Base-by-base conservation (phyloP, 805 yeast genomes). In the Zygosaccharomyces rouxii region DNA sequence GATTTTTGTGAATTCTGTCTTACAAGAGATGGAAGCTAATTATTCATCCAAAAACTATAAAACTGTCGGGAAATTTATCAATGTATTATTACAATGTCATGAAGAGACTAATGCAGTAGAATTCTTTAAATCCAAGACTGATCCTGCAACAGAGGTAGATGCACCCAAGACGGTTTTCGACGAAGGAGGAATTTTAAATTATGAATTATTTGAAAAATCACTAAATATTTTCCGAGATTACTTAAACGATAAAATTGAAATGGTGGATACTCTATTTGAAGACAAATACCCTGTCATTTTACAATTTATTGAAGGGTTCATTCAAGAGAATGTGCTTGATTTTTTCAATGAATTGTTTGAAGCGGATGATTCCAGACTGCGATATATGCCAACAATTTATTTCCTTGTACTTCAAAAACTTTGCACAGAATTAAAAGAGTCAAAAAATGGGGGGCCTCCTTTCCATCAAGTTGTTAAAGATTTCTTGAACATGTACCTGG, bases 1-100 rank as follows among this genome's bases (percentile, higher is more conserved):
- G 57, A 71, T 86, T 16, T 86, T 88, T 60, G 83, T 84, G 35
- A 84, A 77, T 60, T 86, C 94, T 0, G 73, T 85, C 6, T 62
- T 87, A 13, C 66, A 80, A 40, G 95, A 88, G 60, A 73, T 86
- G 50, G 90, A 85, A 44, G 65, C 73, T 26, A 82, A 76, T 52
- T 74, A 76, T 50, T 79, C 76, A 38, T 59, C 71, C 1, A 67
- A 71, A 38, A 79, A 81, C 35, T 77, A 65, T 30, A 66, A 60
- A 4, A 64, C 68, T 9, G 64, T 63, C 14, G 66, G 67, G 5
- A 62, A 62, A 33, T 64, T 63, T 62, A 46, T 64, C 51, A 25
- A 55, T 39, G 51, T 66, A 58, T 38, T 73, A 64, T 28, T 74
- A 60, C 14, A 68, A 68, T 41, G 69, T 33, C 67, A 68, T 46